These are phyloP conservation scores for Metarhizium brunneum DNA, from an alignment of 2,329 filamentous ascomycete genomes.

Conservation along the genomic window DNA sequence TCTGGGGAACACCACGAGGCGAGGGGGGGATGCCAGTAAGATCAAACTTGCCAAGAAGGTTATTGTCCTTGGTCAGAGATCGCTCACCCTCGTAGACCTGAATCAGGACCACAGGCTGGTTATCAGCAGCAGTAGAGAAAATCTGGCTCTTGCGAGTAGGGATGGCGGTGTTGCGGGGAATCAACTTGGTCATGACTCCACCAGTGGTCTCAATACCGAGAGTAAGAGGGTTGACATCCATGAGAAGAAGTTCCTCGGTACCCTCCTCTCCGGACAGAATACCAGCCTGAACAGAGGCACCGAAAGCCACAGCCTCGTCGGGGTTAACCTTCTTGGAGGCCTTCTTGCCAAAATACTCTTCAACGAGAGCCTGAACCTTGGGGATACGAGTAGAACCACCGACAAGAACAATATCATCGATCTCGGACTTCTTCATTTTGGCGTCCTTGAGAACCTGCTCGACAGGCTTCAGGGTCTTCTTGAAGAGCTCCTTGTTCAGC, in stretches of 20 bases:
- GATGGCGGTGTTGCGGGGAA: slow-evolving; percentile 88
- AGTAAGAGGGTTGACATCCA: slow-evolving; percentile 95
- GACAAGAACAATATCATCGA: slow-evolving; percentile 94
- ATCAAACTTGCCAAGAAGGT: slow-evolving; percentile 96
- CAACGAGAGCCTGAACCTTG: slow-evolving; percentile 89
- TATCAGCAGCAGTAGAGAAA: slow-evolving; percentile 93
- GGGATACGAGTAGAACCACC: slow-evolving; percentile 99
- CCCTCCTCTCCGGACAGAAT: slow-evolving; percentile 82
- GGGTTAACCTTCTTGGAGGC: slow-evolving; percentile 99
- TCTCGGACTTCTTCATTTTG: slow-evolving; percentile 90
- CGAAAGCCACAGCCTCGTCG: slow-evolving; percentile 96
- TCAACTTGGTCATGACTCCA: slow-evolving; percentile 95
- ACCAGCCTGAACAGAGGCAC: slow-evolving; percentile 95
- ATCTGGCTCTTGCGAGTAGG: slow-evolving; percentile 96
- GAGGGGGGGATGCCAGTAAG: slow-evolving; percentile 91
- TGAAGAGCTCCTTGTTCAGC: slow-evolving; percentile 97
- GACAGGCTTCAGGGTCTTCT: slow-evolving; percentile 97
- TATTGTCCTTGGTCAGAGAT: slow-evolving; percentile 93
- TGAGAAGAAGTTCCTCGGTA: slow-evolving; percentile 74
- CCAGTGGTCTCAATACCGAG: slow-evolving; percentile 97
- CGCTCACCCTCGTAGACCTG: slow-evolving; percentile 94
- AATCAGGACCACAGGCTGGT: slow-evolving; percentile 91
- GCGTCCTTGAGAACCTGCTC: slow-evolving; percentile 98
- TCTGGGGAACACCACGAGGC: slow-evolving; percentile 92
- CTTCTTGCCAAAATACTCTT: slow-evolving; percentile 96